Conservation (phyloP, 306 rosid genomes). For the Styphnolobium japonicum region DNA sequence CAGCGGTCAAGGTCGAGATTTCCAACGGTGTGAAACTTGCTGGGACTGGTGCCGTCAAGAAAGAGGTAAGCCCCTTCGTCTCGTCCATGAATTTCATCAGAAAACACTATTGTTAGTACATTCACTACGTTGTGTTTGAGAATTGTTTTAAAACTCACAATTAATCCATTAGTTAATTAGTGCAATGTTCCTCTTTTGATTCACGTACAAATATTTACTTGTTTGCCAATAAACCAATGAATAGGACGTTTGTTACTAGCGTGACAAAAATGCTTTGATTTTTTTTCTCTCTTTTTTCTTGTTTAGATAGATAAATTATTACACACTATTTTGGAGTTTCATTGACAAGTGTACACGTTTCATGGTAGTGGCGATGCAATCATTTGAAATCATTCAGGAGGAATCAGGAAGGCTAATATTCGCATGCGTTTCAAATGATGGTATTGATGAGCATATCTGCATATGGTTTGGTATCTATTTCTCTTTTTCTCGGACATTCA, state of each 20-base stretch:
- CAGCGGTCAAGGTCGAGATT: too few species aligned
- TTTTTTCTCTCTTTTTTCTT: not conserved
- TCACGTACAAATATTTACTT: not conserved
- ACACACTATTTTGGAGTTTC: not conserved
- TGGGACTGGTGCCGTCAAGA: too few species aligned
- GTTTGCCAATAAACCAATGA: not conserved
- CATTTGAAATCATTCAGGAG: constrained; percentile 50
- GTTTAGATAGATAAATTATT: not conserved
- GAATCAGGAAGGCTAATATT: constrained; percentile 87
- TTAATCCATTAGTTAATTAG: not conserved
- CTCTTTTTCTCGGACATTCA: constrained; percentile 10
- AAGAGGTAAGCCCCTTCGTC: constrained; percentile 49
- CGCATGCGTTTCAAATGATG: constrained; percentile 74
- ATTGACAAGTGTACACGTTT: not conserved
- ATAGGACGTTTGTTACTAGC: not conserved
- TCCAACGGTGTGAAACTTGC: too few species aligned
- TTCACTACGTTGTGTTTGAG: not conserved
- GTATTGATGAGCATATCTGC: constrained; percentile 82
- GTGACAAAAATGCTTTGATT: not conserved
- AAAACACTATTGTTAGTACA: not conserved
- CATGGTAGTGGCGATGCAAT: not conserved
- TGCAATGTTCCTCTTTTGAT: not conserved
- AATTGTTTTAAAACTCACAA: not conserved
- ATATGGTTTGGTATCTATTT: constrained; percentile 83
- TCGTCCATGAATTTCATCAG: not conserved